Percentiles rank a stretch among this genome's conserved stretches.
Evolutionary conservation across 345 rosid species (phyloP).

Genomic region (Rhodomyrtus tomentosa): DNA sequence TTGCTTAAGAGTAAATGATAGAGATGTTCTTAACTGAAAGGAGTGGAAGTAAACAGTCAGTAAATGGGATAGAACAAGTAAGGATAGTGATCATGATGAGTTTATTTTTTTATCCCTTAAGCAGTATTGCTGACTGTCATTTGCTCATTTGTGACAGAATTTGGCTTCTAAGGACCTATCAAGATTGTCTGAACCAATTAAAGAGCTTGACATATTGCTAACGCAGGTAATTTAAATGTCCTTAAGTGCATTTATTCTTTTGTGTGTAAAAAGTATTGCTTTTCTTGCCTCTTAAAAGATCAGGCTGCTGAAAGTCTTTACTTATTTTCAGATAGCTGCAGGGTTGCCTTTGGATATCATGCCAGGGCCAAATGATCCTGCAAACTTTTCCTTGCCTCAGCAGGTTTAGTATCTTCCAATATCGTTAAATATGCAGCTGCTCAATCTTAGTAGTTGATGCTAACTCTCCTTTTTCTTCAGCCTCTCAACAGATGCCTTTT

Average conservation of each 20-base stretch:
- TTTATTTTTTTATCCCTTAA: not conserved
- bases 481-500: conserved; percentile 85
- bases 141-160: conserved; percentile 28
- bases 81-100: not conserved
- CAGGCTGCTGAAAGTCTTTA: conserved; percentile 1
- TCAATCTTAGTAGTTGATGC: not conserved
- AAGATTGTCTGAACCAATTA: conserved; percentile 61
- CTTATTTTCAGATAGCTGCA: conserved; percentile 64
- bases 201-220: conserved; percentile 75
- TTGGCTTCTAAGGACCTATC: conserved; percentile 76
- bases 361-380: conserved; percentile 93
- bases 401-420: conserved; percentile 38
- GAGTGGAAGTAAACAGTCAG: not conserved
- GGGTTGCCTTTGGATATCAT: conserved; percentile 84
- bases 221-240: conserved; percentile 49
- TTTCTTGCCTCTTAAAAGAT: not conserved
- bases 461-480: conserved; percentile 31
- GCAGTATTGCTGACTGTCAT: not conserved
- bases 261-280: not conserved
- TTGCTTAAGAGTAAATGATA: not conserved
- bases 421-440: not conserved
- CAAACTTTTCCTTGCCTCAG: conserved; percentile 89
- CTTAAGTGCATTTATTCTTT: not conserved
- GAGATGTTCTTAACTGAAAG: not conserved
- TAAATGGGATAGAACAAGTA: not conserved